These are phyloP conservation scores for Pseudocercospora ulei DNA, from an alignment of 2,329 filamentous ascomycete species.

Conservation along the genomic window DNA sequence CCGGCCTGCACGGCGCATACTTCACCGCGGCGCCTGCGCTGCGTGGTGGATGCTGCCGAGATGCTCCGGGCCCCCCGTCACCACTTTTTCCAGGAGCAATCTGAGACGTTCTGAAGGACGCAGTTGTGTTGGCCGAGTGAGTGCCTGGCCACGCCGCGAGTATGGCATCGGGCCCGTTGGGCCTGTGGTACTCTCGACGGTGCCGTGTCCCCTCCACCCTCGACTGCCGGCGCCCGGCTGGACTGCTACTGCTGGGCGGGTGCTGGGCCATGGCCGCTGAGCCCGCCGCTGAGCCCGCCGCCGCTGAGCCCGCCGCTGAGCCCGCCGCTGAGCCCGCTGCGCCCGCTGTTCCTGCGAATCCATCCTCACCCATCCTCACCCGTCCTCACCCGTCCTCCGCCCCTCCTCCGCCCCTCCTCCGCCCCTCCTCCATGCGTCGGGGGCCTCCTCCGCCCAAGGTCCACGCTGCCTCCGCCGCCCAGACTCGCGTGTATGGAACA, in stretches of 20 bases:
- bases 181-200: not conserved
- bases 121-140: conserved; percentile 31
- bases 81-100: conserved; percentile 41
- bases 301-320: too few species aligned
- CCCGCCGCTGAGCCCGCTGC: too few species aligned
- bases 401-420: not conserved
- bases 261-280: too few species aligned
- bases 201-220: too few species aligned
- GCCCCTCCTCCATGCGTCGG: too few species aligned
- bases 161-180: too few species aligned
- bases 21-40: conserved; percentile 19
- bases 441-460: conserved; percentile 1
- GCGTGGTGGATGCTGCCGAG: conserved; percentile 43
- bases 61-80: conserved; percentile 40
- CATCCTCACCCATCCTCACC: not conserved
- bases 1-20: conserved; percentile 47
- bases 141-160: too few species aligned
- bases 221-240: too few species aligned
- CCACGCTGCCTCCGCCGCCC: too few species aligned
- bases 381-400: too few species aligned
- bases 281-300: too few species aligned
- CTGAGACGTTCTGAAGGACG: conserved; percentile 40
- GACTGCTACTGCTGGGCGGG: too few species aligned
- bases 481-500: not conserved
- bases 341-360: conserved; percentile 1